These are phyloP conservation scores for Camellia granthamiana DNA, from an alignment of 148 eudicot species.

Conservation along the genomic window DNA sequence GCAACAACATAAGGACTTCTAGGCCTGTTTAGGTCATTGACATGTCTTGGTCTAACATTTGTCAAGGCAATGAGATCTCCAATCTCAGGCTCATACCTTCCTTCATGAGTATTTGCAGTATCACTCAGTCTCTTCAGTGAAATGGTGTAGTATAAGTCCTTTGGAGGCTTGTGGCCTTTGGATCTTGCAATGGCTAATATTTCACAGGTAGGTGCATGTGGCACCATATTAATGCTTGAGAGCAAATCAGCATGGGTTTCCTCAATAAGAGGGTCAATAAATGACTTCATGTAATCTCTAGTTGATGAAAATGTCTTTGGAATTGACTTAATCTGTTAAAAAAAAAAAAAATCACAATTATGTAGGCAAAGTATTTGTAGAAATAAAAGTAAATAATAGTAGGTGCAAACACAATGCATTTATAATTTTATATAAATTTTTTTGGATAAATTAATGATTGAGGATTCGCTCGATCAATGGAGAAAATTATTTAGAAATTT, in stretches of 20 bases:
- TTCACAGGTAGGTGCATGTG: conserved; percentile 29
- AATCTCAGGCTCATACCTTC: conserved; percentile 35
- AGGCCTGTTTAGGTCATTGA: conserved; percentile 34
- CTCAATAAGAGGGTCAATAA: conserved; percentile 26
- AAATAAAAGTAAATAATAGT: no score
- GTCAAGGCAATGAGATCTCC: conserved; percentile 54
- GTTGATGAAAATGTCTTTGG: conserved; percentile 35
- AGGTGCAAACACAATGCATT: no score
- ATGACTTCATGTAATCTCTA: conserved; percentile 36
- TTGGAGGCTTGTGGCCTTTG: conserved; percentile 11
- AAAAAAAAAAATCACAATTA: neutral
- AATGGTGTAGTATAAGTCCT: conserved; percentile 29
- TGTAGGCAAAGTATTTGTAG: neutral
- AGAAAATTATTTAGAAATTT: no score
- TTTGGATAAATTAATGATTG: no score
- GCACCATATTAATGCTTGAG: conserved; percentile 24
- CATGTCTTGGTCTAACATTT: conserved; percentile 30
- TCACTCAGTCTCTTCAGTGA: neutral
- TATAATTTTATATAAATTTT: no score
- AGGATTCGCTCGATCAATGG: no score
- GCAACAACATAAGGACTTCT: conserved; percentile 26
- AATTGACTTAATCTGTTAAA: conserved; percentile 35
- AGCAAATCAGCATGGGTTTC: conserved; percentile 26
- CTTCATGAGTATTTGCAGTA: conserved; percentile 13
- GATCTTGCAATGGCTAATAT: neutral